Evolutionary conservation across 768 basidiomycete species (phyloP).

Genomic region (Punctularia strigosozonata): DNA sequence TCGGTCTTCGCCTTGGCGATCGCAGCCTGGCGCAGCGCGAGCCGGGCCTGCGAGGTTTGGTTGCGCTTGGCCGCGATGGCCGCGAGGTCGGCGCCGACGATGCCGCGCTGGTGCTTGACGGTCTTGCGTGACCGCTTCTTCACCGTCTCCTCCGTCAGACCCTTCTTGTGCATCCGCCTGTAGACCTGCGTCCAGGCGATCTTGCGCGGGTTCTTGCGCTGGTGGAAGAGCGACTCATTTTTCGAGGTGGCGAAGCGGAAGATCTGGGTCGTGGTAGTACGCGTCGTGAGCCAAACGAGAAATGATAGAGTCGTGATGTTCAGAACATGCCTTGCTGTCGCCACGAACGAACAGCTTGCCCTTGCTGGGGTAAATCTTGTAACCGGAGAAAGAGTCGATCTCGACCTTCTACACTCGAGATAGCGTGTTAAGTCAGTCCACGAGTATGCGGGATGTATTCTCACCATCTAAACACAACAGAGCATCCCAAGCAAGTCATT

Average conservation of each 20-base stretch:
- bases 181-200: conserved; percentile 94
- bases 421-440: no score
- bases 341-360: conserved; percentile 92
- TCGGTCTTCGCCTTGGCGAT: conserved; percentile 91
- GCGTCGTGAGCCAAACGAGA: not conserved
- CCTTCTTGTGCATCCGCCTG: conserved; percentile 99
- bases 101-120: conserved; percentile 96
- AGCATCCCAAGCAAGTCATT: no score
- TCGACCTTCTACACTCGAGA: conserved; percentile 86
- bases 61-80: conserved; percentile 87
- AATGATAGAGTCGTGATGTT: not conserved
- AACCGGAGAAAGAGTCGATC: conserved; percentile 96
- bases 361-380: conserved; percentile 96
- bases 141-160: conserved; percentile 95
- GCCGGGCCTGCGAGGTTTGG: conserved; percentile 78
- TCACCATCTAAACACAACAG: no score
- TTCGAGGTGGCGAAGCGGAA: conserved; percentile 94
- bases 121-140: conserved; percentile 97
- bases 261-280: conserved; percentile 35
- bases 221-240: conserved; percentile 92
- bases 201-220: conserved; percentile 99
- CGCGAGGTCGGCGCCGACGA: conserved; percentile 91
- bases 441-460: no score
- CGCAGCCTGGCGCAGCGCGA: conserved; percentile 71
- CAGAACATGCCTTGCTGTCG: conserved; percentile 77